Evolutionary conservation across 345 rosid species (phyloP), one percentile per base, ranked within the genome.

Genomic region (Arabidopsis suecica): DNA sequence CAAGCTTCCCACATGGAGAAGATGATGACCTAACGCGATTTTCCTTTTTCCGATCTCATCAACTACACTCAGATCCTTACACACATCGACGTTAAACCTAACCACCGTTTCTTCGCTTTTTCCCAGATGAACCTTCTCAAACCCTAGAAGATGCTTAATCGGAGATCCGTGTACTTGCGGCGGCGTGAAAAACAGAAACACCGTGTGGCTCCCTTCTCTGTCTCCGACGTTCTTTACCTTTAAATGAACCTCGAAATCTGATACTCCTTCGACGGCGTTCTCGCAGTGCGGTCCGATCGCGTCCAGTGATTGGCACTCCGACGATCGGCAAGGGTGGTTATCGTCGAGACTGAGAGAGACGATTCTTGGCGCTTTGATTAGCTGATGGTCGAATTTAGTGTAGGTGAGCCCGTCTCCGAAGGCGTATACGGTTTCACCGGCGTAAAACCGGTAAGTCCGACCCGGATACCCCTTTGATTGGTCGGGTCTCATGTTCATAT

Each of bases 401-500:
- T 85, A 91, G 82, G 86, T 86, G 3, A 86, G 72, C 23, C 91
- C 93, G 33, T 86, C 86, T 62, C 86, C 97, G 14, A 91, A 91
- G 7, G 83, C 22, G 70, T 83, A 91, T 6, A 89, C 86, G 1
- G 91, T 85, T 71, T 84, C 90, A 12, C 97, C 97, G 0, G 77
- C 62, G 85, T 91, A 91, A 74, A 91, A 91, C 10, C 93, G 76
- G 82, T 89, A 89, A 1, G 83, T 91, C 74, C 95, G 73, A 9
- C 93, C 95, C 0, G 97, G 97, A 71, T 89, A 91, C 44, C 95
- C 93, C 3, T 8, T 84, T 14, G 81, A 38, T 3, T 84, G 65
- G 49, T 89, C 86, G 5, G 95, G 79, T 72, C 97, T 86, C 95
- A 88, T 87, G 80, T 87, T 89, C 97, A 91, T 91, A 50, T 84